Evolutionary conservation across 805 yeast species (phyloP).

Genomic region (Saturnispora diversa): DNA sequence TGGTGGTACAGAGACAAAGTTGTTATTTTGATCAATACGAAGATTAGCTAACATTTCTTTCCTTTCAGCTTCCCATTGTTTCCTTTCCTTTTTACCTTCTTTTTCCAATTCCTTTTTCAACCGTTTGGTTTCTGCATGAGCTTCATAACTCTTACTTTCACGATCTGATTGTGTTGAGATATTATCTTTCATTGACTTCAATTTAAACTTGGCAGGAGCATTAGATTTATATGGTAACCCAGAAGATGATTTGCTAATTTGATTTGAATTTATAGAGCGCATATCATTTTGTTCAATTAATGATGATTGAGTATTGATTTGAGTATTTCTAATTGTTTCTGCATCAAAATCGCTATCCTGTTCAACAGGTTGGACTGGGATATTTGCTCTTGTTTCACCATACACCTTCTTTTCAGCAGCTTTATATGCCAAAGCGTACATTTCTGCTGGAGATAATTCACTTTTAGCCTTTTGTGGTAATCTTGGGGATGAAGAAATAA

Average conservation of each 20-base stretch:
- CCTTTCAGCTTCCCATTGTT: constrained; percentile 22
- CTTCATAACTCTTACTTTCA: neutral
- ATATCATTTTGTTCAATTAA: neutral
- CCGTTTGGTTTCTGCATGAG: constrained; percentile 9
- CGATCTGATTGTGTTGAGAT: neutral
- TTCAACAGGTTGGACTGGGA: neutral
- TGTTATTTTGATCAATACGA: constrained; percentile 2
- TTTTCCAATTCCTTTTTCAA: constrained; percentile 19
- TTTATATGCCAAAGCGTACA: constrained; percentile 47
- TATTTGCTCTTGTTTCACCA: constrained; percentile 28
- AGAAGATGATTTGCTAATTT: neutral
- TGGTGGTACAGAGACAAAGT: constrained; percentile 4
- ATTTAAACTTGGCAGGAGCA: constrained; percentile 25
- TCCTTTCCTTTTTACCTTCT: constrained; percentile 21
- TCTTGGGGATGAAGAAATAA: neutral
- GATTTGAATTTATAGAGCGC: neutral
- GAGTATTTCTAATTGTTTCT: constrained; percentile 24
- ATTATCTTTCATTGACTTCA: constrained; percentile 25
- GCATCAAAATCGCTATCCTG: constrained; percentile 16
- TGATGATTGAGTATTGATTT: constrained; percentile 17
- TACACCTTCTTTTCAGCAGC: constrained; percentile 51
- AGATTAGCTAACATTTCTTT: constrained; percentile 10
- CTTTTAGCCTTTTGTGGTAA: neutral
- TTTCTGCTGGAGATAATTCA: constrained; percentile 37
- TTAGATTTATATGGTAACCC: constrained; percentile 20